phyloP scores from a whole-genome alignment of 352 stramenopile genomes.

The Phytophthora rubi region DNA sequence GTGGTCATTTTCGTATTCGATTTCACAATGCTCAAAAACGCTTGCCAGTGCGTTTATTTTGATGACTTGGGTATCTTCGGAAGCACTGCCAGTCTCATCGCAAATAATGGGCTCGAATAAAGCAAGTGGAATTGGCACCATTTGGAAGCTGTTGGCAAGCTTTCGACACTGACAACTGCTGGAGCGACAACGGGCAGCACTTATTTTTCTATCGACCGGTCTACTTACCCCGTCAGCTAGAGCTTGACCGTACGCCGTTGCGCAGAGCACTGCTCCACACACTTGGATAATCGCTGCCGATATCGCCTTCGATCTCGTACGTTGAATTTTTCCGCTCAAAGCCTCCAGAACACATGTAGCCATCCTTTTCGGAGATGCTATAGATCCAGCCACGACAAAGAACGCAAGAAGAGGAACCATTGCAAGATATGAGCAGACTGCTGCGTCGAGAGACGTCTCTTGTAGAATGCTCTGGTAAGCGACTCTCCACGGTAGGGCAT shows the following conservation, averaged over 20 bases:
- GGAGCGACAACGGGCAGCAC: background rate
- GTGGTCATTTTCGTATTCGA: slow-evolving; percentile 34
- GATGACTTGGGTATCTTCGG: slow-evolving; percentile 25
- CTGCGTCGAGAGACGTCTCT: slow-evolving; percentile 30
- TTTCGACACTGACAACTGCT: slow-evolving; percentile 39
- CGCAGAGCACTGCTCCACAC: slow-evolving; percentile 49
- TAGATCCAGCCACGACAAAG: slow-evolving; percentile 41
- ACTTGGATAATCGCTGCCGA: slow-evolving; percentile 38
- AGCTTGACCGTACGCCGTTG: slow-evolving; percentile 31
- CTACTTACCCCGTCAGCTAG: slow-evolving; percentile 13
- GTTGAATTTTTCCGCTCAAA: slow-evolving; percentile 41
- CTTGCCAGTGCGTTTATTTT: slow-evolving; percentile 41
- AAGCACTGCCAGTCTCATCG: slow-evolving; percentile 4
- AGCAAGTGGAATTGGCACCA: slow-evolving; percentile 35
- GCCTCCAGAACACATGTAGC: slow-evolving; percentile 50
- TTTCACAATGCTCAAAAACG: slow-evolving; percentile 50
- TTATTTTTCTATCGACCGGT: slow-evolving; percentile 5
- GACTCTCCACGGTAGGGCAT: slow-evolving; percentile 50
- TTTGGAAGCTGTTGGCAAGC: slow-evolving; percentile 10
- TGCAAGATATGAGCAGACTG: slow-evolving; percentile 40
- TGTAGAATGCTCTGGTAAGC: slow-evolving; percentile 43
- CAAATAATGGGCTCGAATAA: slow-evolving; percentile 44
- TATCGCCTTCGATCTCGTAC: slow-evolving; percentile 34
- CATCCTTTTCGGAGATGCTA: slow-evolving; percentile 48
- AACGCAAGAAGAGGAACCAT: slow-evolving; percentile 52